Evolutionary conservation across 805 yeast genomes (phyloP).

Genomic region (Yamadazyma sp.): DNA sequence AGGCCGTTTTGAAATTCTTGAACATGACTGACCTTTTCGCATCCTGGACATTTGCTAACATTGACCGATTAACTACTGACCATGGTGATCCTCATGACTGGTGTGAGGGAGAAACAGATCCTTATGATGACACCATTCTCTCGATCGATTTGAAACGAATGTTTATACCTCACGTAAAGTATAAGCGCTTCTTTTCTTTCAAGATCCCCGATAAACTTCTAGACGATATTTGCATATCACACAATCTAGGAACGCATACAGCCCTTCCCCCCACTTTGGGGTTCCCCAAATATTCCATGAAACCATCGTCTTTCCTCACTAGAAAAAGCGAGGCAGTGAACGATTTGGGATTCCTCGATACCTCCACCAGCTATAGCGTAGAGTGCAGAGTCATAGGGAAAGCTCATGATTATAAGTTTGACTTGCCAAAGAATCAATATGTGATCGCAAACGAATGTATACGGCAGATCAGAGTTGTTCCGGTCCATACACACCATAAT

Average conservation of each 20-base stretch:
- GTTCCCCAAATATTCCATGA: constrained; percentile 23
- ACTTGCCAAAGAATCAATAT: constrained; percentile 28
- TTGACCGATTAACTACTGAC: constrained; percentile 39
- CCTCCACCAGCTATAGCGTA: constrained; percentile 35
- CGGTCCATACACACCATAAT: constrained; percentile 23
- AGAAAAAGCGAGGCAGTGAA: constrained; percentile 23
- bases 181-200: constrained; percentile 43
- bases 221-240: constrained; percentile 40
- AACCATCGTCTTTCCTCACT: constrained; percentile 26
- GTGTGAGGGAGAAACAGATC: constrained; percentile 47
- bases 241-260: constrained; percentile 34
- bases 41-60: constrained; percentile 45
- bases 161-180: constrained; percentile 38
- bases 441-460: constrained; percentile 36
- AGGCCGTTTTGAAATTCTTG: constrained; percentile 35
- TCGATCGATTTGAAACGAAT: constrained; percentile 37
- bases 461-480: constrained; percentile 37
- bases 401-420: constrained; percentile 32
- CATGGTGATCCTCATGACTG: constrained; percentile 44
- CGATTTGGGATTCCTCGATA: constrained; percentile 38
- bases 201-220: constrained; percentile 40
- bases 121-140: constrained; percentile 35
- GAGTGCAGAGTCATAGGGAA: constrained; percentile 43
- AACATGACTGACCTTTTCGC: constrained; percentile 47
- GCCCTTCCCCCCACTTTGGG: constrained; percentile 41